Evolutionary conservation across 768 basidiomycete species (phyloP).

Genomic region (Leccinum disarticulatum): DNA sequence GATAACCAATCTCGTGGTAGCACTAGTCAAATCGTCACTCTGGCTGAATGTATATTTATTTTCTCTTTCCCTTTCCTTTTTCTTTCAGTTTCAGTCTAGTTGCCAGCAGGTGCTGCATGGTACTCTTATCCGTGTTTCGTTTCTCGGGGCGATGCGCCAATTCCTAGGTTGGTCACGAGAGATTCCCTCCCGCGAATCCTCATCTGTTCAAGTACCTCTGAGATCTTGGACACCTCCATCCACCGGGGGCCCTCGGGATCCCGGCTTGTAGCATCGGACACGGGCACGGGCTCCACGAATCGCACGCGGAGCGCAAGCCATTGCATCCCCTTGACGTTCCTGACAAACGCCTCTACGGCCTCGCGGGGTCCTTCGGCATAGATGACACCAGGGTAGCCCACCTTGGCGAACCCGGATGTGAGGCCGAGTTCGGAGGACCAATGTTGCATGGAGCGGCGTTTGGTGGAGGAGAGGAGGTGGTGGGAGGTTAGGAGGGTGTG

Average conservation of each 20-base stretch:
- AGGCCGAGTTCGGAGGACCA: constrained; percentile 57
- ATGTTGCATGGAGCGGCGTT: constrained; percentile 54
- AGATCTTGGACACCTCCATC: constrained; percentile 68
- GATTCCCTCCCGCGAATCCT: constrained; percentile 51
- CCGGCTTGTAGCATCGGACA: neutral
- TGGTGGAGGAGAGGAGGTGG: constrained; percentile 64
- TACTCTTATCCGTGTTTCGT: neutral
- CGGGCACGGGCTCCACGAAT: constrained; percentile 47
- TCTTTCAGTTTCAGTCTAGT: too few relatives aligned
- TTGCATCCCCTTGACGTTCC: constrained; percentile 71
- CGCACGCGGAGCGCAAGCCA: constrained; percentile 71
- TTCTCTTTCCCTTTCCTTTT: neutral
- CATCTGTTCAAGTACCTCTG: constrained; percentile 71
- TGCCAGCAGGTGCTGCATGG: too few relatives aligned
- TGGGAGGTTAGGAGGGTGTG: constrained; percentile 75
- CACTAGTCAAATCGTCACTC: too few relatives aligned
- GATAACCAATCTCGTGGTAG: too few relatives aligned
- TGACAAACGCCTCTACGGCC: constrained; percentile 61
- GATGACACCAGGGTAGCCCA: constrained; percentile 74
- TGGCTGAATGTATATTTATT: neutral
- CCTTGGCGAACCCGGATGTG: constrained; percentile 63
- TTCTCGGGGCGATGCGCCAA: constrained; percentile 43
- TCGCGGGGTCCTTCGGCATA: constrained; percentile 59
- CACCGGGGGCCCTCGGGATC: constrained; percentile 33
- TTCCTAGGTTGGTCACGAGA: constrained; percentile 62